A percentile compares a stretch with the other conserved stretches of the same genome.
phyloP scores from a whole-genome alignment of 1,284 basidiomycete genomes.

The Leucoagaricus sp. region DNA sequence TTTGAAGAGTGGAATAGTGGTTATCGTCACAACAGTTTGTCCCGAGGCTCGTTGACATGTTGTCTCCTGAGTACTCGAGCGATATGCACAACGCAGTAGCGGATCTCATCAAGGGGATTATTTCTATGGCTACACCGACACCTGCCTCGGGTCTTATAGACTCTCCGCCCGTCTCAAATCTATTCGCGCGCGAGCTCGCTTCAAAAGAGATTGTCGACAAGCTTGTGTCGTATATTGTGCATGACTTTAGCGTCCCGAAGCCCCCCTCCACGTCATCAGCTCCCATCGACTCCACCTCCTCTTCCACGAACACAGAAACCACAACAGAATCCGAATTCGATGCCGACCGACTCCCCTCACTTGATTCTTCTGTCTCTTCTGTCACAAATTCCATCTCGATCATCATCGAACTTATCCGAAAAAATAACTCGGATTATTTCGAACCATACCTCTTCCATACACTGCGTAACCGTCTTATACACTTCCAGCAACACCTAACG shows the following conservation, averaged over 20 bases:
- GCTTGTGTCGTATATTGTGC: slow-evolving; percentile 81
- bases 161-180: slow-evolving; percentile 78
- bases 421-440: slow-evolving; percentile 99
- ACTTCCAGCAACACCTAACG: slow-evolving; percentile 74
- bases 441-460: slow-evolving; percentile 99
- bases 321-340: slow-evolving; percentile 21
- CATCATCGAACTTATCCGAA: slow-evolving; percentile 94
- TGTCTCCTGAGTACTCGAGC: slow-evolving; percentile 78
- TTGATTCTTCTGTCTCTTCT: slow-evolving; percentile 84
- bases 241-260: slow-evolving; percentile 49
- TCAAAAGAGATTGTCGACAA: slow-evolving; percentile 71
- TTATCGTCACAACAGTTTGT: slow-evolving; percentile 86
- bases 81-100: slow-evolving; percentile 88
- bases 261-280: not conserved
- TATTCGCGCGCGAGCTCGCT: slow-evolving; percentile 90
- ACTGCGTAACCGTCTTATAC: slow-evolving; percentile 86
- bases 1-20: slow-evolving; percentile 57
- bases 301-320: slow-evolving; percentile 18
- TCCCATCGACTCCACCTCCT: not conserved
- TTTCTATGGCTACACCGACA: slow-evolving; percentile 91
- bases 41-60: slow-evolving; percentile 77
- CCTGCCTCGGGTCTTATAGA: slow-evolving; percentile 72
- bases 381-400: slow-evolving; percentile 89
- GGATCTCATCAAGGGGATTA: slow-evolving; percentile 93
- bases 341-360: slow-evolving; percentile 40